A percentile compares a stretch with the other conserved stretches of the same genome.
phyloP scores from a whole-genome alignment of 208 protist species.

The Vickermania spadyakhi region DNA sequence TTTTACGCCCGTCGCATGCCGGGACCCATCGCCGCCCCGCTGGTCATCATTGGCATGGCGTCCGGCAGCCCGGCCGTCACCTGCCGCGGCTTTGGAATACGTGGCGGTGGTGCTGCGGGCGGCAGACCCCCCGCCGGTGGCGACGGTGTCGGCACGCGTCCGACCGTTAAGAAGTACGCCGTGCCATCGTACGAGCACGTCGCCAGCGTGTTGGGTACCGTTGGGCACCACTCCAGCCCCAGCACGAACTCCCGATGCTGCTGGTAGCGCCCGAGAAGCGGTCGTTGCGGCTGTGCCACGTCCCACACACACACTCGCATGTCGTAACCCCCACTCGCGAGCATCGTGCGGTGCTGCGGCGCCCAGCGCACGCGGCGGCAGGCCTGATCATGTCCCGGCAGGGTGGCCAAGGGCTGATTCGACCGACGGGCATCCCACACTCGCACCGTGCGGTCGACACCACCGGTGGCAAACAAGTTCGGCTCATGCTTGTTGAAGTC shows the following conservation, averaged over 20 bases:
- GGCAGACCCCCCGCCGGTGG: constrained; percentile 24
- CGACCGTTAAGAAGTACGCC: constrained; percentile 52
- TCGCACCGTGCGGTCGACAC: constrained; percentile 76
- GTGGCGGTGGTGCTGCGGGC: constrained; percentile 65
- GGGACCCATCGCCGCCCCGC: no score
- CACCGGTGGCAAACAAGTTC: constrained; percentile 81
- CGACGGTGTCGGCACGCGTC: constrained; percentile 50
- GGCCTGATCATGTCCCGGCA: constrained; percentile 81
- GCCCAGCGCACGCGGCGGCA: constrained; percentile 85
- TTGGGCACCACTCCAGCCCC: constrained; percentile 78
- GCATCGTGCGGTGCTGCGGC: constrained; percentile 52
- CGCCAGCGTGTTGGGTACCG: constrained; percentile 45
- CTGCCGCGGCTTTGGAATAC: constrained; percentile 38
- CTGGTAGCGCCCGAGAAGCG: constrained; percentile 69
- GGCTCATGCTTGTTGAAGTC: constrained; percentile 88
- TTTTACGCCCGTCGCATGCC: no score
- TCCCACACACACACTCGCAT: constrained; percentile 87
- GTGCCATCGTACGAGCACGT: constrained; percentile 67
- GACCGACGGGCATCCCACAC: constrained; percentile 80
- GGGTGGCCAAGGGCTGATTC: constrained; percentile 52
- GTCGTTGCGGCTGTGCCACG: constrained; percentile 65
- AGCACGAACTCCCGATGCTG: constrained; percentile 88
- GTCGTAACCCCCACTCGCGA: constrained; percentile 82
- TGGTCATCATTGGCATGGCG: constrained; percentile 30
- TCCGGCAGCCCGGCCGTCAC: constrained; percentile 53